These are phyloP conservation scores for Fusarium nodosum DNA, from an alignment of 2,329 filamentous ascomycete species.

Conservation along the genomic window DNA sequence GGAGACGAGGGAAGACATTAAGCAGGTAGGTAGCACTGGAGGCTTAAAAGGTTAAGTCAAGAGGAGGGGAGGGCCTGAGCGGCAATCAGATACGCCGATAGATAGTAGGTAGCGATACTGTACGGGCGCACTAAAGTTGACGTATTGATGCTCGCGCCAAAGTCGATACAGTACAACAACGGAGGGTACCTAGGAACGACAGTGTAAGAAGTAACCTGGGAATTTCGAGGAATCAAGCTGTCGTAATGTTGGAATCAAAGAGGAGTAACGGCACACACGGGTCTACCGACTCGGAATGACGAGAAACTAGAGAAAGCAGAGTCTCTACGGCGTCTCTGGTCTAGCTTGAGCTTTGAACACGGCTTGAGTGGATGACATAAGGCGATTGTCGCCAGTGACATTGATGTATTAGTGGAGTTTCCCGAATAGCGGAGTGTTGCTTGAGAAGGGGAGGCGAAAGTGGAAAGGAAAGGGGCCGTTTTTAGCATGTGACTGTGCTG, in stretches of 20 bases:
- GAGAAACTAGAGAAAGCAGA: conserved; percentile 43
- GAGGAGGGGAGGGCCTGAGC: conserved; percentile 35
- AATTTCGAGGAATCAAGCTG: conserved; percentile 18
- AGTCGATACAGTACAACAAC: conserved; percentile 13
- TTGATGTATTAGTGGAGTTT: conserved; percentile 41
- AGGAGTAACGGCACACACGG: conserved; percentile 22
- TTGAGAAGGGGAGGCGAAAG: conserved; percentile 18
- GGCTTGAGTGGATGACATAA: conserved; percentile 47
- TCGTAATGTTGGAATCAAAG: conserved; percentile 1
- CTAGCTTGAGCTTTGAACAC: conserved; percentile 17
- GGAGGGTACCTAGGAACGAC: conserved; percentile 10
- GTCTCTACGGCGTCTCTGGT: conserved; percentile 24
- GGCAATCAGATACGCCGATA: conserved; percentile 26
- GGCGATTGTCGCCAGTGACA: conserved; percentile 32
- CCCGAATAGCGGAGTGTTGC: conserved; percentile 26
- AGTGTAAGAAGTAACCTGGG: conserved; percentile 13
- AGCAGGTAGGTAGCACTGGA: conserved; percentile 26
- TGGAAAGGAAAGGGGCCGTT: conserved; percentile 3
- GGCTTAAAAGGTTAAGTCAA: conserved; percentile 27
- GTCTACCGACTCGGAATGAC: conserved; percentile 40
- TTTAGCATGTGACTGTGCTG: conserved; percentile 46
- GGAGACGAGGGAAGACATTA: conserved; percentile 74
- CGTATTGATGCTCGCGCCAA: conserved; percentile 22
- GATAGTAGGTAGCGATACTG: conserved; percentile 12
- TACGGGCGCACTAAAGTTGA: conserved; percentile 30